phyloP scores from a whole-genome alignment of 1,284 basidiomycete genomes.

The Irpex rosettiformis region DNA sequence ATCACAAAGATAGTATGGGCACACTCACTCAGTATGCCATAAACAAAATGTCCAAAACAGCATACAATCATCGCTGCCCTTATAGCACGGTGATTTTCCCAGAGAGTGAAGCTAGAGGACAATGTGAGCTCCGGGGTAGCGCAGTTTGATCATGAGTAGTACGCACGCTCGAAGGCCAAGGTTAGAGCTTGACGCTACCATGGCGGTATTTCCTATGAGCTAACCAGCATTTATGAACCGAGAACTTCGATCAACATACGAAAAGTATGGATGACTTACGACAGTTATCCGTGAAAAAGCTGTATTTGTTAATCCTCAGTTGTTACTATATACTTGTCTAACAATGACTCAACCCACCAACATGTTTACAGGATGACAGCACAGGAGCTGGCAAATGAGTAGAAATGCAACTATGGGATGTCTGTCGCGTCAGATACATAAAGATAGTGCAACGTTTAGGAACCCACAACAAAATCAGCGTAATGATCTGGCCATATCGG shows the following conservation, averaged over 20 bases:
- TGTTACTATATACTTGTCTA: no score
- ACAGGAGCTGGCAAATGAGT: not conserved
- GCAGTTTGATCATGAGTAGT: not conserved
- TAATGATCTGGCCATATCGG: slow-evolving; percentile 4
- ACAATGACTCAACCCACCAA: not conserved
- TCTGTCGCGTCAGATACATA: not conserved
- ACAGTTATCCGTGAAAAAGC: no score
- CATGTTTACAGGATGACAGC: not conserved
- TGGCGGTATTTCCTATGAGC: slow-evolving; percentile 1
- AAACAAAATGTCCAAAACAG: slow-evolving; percentile 3
- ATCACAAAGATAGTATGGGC: no score
- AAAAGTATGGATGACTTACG: no score
- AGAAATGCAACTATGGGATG: not conserved
- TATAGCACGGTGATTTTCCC: slow-evolving; percentile 2
- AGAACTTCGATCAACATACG: not conserved
- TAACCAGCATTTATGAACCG: not conserved
- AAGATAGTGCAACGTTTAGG: not conserved
- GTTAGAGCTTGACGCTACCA: slow-evolving; percentile 6
- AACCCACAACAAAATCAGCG: slow-evolving; percentile 4
- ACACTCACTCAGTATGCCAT: slow-evolving; percentile 4
- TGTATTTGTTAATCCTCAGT: no score
- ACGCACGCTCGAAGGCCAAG: slow-evolving; percentile 10
- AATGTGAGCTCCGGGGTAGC: not conserved
- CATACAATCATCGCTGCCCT: not conserved
- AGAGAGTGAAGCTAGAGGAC: not conserved